Evolutionary conservation across 1,284 basidiomycete species (phyloP).

Genomic region (Trichosporon sp.): DNA sequence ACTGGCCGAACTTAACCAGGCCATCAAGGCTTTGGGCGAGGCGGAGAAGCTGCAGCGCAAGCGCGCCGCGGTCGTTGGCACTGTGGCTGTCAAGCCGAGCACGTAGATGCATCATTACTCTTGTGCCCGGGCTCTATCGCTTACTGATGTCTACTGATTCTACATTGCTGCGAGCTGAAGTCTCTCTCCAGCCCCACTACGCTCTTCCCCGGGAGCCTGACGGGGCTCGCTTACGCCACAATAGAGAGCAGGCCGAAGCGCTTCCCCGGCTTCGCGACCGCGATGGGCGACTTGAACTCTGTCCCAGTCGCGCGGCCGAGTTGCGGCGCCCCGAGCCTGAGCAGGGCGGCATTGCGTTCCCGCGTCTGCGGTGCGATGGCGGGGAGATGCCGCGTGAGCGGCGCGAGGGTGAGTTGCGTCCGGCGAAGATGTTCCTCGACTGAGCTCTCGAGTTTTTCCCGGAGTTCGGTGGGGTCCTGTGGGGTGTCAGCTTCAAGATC

Average conservation of each 20-base stretch:
- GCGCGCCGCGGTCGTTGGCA: conserved; percentile 70
- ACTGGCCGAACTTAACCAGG: conserved; percentile 61
- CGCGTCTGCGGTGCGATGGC: conserved; percentile 13
- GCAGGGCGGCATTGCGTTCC: conserved; percentile 40
- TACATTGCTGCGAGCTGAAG: background rate
- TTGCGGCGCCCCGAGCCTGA: conserved; percentile 46
- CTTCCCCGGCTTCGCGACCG: conserved; percentile 53
- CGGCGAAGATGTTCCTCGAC: conserved; percentile 42
- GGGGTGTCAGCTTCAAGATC: conserved; percentile 13
- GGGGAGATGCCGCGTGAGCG: conserved; percentile 42
- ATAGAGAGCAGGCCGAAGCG: conserved; percentile 53
- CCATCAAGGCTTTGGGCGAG: conserved; percentile 45
- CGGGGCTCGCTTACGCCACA: conserved; percentile 33
- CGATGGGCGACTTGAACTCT: conserved; percentile 53
- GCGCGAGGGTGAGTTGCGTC: conserved; percentile 46
- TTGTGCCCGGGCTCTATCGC: background rate
- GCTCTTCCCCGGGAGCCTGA: too few relatives aligned
- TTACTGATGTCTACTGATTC: background rate
- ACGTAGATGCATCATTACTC: conserved; percentile 36
- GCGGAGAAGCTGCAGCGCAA: conserved; percentile 56
- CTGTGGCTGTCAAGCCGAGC: conserved; percentile 79
- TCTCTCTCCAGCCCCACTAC: too few relatives aligned
- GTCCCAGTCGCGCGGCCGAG: conserved; percentile 29
- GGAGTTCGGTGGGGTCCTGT: conserved; percentile 22
- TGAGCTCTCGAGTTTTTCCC: conserved; percentile 30